phyloP scores from a whole-genome alignment of 116 monocot genomes.

The Dioscorea cayenensis region DNA sequence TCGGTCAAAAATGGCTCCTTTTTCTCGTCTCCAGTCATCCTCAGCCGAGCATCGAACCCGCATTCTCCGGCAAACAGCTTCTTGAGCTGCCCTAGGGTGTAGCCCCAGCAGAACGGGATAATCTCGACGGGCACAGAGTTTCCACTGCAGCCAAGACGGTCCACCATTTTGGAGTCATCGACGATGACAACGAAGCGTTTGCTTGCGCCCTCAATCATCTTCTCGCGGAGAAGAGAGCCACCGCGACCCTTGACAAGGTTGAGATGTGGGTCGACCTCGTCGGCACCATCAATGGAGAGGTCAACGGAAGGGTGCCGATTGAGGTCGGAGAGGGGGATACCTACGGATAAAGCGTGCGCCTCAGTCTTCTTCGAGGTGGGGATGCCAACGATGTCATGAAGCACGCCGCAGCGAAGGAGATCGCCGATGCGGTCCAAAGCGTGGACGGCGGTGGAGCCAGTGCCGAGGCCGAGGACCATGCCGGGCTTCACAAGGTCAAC shows the following conservation, averaged over 20 bases:
- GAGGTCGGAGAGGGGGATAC: conserved; percentile 15
- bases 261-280: conserved; percentile 15
- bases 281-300: conserved; percentile 21
- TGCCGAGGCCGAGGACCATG: conserved; percentile 53
- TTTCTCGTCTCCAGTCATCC: conserved; percentile 16
- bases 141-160: conserved; percentile 46
- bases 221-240: conserved; percentile 77
- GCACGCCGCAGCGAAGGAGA: conserved; percentile 26
- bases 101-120: conserved; percentile 57
- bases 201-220: conserved; percentile 80
- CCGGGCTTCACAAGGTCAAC: conserved; percentile 34
- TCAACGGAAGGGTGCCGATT: conserved; percentile 5
- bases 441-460: conserved; percentile 52
- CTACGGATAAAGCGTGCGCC: conserved; percentile 13
- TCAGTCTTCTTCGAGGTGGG: conserved; percentile 43
- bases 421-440: conserved; percentile 40
- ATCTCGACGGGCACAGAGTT: conserved; percentile 74
- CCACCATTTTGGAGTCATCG: conserved; percentile 68
- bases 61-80: conserved; percentile 18
- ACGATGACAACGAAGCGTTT: conserved; percentile 69
- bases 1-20: conserved; percentile 48
- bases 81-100: conserved; percentile 35
- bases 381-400: conserved; percentile 16
- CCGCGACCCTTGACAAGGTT: conserved; percentile 55
- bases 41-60: conserved; percentile 46